Evolutionary conservation across 371 early-diverging fungal genomes (phyloP).

Genomic region (Mycotypha africana): DNA sequence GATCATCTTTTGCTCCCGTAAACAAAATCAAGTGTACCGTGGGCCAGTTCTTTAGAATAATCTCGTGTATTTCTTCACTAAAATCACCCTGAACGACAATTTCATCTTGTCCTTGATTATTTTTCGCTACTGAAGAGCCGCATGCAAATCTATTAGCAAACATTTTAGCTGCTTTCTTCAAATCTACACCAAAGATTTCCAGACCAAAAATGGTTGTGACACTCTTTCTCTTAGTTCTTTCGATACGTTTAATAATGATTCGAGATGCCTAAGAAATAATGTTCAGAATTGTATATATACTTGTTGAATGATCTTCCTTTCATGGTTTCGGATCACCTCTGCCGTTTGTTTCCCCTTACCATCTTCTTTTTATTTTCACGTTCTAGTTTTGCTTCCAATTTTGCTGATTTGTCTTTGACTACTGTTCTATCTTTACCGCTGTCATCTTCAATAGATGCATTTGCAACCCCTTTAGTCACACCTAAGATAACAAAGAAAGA

Average conservation of each 20-base stretch:
- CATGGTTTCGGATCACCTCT: no score
- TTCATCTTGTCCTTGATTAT: constrained; percentile 84
- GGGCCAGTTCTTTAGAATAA: constrained; percentile 59
- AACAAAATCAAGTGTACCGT: constrained; percentile 34
- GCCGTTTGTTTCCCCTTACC: no score
- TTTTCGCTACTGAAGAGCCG: constrained; percentile 90
- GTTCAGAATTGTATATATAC: background rate
- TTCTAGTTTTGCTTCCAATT: constrained; percentile 68
- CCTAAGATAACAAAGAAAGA: constrained; percentile 5
- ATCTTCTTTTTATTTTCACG: constrained; percentile 71
- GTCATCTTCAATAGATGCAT: constrained; percentile 19
- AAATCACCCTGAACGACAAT: constrained; percentile 94
- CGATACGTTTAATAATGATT: constrained; percentile 77
- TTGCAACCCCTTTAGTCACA: constrained; percentile 37
- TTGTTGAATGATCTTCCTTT: background rate
- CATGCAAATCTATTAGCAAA: constrained; percentile 92
- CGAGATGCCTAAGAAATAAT: constrained; percentile 29
- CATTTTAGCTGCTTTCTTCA: constrained; percentile 92
- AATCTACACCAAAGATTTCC: constrained; percentile 81
- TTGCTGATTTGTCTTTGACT: constrained; percentile 50
- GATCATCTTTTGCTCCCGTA: no score
- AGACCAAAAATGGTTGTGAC: constrained; percentile 75
- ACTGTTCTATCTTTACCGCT: constrained; percentile 35
- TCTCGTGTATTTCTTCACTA: constrained; percentile 71
- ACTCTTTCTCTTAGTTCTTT: constrained; percentile 88